Conservation (phyloP, 2,329 filamentous ascomycete genomes). For the Nothophoma quercina region DNA sequence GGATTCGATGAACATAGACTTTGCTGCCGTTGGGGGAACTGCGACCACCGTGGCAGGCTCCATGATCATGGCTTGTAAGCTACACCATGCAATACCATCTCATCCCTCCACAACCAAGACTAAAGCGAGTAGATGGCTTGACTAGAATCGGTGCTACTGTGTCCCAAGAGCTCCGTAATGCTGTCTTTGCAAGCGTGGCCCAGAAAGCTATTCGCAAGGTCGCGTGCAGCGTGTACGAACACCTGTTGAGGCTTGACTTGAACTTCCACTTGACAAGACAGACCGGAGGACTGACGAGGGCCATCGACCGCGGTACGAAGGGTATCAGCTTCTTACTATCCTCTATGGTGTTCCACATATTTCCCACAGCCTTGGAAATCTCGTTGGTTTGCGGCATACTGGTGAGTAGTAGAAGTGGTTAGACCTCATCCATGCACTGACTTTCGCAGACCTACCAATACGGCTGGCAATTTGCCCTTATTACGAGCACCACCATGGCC, state of each 20-base stretch:
- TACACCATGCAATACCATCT: slow-evolving; percentile 19
- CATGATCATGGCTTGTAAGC: slow-evolving; percentile 84
- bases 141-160: slow-evolving; percentile 87
- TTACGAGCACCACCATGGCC: slow-evolving; percentile 89
- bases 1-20: slow-evolving; percentile 96
- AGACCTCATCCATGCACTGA: slow-evolving; percentile 14
- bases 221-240: slow-evolving; percentile 89
- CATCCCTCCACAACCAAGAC: slow-evolving; percentile 22
- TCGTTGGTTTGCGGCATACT: slow-evolving; percentile 94
- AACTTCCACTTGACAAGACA: slow-evolving; percentile 94
- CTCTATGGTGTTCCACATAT: slow-evolving; percentile 97
- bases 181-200: slow-evolving; percentile 94
- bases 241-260: slow-evolving; percentile 85
- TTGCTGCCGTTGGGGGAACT: slow-evolving; percentile 84
- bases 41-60: slow-evolving; percentile 88
- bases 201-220: slow-evolving; percentile 95
- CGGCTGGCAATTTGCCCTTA: slow-evolving; percentile 86
- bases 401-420: slow-evolving; percentile 47
- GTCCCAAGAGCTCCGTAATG: slow-evolving; percentile 93
- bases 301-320: slow-evolving; percentile 96
- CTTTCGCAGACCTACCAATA: slow-evolving; percentile 81
- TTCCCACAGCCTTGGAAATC: slow-evolving; percentile 93
- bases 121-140: slow-evolving; percentile 68
- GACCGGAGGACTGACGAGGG: slow-evolving; percentile 90
- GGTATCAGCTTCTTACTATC: slow-evolving; percentile 97